phyloP scores from a whole-genome alignment of 164 flowering plant species.

The Vitis amurensis region DNA sequence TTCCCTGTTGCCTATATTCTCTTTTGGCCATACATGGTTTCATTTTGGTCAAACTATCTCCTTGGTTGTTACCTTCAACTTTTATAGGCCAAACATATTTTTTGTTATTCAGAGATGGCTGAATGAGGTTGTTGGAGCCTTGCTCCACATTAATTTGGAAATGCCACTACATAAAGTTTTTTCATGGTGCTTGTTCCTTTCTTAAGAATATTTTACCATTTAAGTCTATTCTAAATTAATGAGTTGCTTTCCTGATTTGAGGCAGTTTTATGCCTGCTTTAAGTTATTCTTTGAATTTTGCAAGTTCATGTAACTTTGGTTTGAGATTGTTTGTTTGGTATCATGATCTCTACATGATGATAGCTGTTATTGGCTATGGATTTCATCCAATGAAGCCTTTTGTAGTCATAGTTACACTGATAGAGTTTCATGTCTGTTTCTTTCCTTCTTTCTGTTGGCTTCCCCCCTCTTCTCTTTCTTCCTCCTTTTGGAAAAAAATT shows the following conservation, averaged over 20 bases:
- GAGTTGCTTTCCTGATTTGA: too few relatives aligned
- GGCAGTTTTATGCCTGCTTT: too few relatives aligned
- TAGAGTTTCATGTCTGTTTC: conserved; percentile 12
- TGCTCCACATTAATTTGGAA: too few relatives aligned
- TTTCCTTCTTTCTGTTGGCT: not conserved
- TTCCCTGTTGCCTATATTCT: conserved; percentile 29
- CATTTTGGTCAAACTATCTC: conserved; percentile 2
- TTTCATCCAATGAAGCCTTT: conserved; percentile 27
- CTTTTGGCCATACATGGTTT: conserved; percentile 3
- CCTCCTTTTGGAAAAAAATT: not conserved
- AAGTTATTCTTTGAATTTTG: too few relatives aligned
- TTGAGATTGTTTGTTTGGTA: not conserved
- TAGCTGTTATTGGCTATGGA: conserved; percentile 17
- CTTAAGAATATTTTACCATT: too few relatives aligned
- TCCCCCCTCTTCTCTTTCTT: not conserved
- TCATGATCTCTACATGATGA: conserved; percentile 34
- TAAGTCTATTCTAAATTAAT: too few relatives aligned
- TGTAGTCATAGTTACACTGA: conserved; percentile 42
- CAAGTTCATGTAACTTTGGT: too few relatives aligned
- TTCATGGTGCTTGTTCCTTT: too few relatives aligned
- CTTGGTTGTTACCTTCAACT: not conserved
- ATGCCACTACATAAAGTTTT: too few relatives aligned
- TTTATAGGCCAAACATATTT: conserved; percentile 2
- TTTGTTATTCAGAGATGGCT: not conserved
- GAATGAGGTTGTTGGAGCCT: too few relatives aligned